Percentiles rank a stretch among this genome's conserved stretches.
These are phyloP conservation scores for Sophora flavescens DNA, from an alignment of 306 rosid genomes.

Conservation along the genomic window DNA sequence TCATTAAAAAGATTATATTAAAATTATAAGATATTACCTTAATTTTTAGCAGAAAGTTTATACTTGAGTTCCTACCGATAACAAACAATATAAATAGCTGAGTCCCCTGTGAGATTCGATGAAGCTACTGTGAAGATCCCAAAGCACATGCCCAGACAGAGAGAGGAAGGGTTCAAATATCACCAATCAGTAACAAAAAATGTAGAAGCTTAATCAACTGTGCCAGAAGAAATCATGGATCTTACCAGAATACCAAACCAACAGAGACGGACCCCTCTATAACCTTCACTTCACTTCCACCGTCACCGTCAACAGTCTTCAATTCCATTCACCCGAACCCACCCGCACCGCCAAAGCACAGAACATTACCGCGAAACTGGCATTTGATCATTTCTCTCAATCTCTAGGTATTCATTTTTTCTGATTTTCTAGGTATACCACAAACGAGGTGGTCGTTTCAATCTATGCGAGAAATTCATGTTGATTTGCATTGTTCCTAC, in stretches of 20 bases:
- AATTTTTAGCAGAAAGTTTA: too few relatives aligned
- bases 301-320: slow-evolving; percentile 46
- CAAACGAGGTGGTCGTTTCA: neutral
- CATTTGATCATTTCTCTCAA: slow-evolving; percentile 57
- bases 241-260: slow-evolving; percentile 50
- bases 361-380: slow-evolving; percentile 68
- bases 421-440: too few relatives aligned
- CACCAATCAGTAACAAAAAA: neutral
- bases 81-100: too few relatives aligned
- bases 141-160: too few relatives aligned
- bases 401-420: too few relatives aligned
- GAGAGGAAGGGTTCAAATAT: too few relatives aligned
- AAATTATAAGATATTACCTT: too few relatives aligned
- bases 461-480: slow-evolving; percentile 16
- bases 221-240: slow-evolving; percentile 62
- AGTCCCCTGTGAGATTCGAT: too few relatives aligned
- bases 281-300: slow-evolving; percentile 53
- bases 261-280: slow-evolving; percentile 59
- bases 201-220: slow-evolving; percentile 65
- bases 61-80: too few relatives aligned
- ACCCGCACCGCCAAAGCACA: slow-evolving; percentile 57
- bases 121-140: too few relatives aligned
- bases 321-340: slow-evolving; percentile 10
- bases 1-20: too few relatives aligned
- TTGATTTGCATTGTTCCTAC: slow-evolving; percentile 33